A percentile compares a stretch with the other conserved stretches of the same genome.
These are phyloP conservation scores for Epithele typhae DNA, from an alignment of 768 basidiomycete genomes.

Conservation along the genomic window DNA sequence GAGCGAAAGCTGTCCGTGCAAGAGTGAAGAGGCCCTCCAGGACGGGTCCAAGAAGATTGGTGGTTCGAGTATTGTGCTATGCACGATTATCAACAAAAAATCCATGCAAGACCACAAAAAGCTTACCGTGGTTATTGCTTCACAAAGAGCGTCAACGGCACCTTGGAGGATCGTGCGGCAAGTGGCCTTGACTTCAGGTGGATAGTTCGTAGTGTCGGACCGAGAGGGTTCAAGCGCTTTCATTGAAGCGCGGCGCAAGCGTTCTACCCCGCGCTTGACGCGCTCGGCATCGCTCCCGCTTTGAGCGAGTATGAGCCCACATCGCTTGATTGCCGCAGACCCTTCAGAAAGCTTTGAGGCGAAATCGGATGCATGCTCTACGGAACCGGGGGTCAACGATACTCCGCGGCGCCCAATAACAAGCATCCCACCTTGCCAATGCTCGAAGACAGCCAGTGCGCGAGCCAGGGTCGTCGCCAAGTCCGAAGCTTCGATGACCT, in stretches of 20 bases:
- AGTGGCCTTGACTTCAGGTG: constrained; percentile 2
- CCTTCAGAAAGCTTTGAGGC: not conserved
- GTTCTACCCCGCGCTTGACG: constrained; percentile 57
- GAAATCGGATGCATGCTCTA: constrained; percentile 6
- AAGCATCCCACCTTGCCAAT: constrained; percentile 15
- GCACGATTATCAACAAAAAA: not conserved
- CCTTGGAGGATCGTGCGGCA: constrained; percentile 32
- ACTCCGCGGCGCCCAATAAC: too few species aligned
- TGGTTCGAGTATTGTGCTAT: not conserved
- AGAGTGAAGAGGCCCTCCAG: constrained; percentile 56
- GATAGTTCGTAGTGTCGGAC: not conserved
- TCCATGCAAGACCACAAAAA: not conserved
- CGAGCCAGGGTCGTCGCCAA: constrained; percentile 43
- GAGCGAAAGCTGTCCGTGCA: constrained; percentile 39
- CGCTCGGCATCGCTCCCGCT: constrained; percentile 42
- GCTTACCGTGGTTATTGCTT: constrained; percentile 28
- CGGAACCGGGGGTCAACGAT: not conserved
- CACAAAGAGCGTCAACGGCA: constrained; percentile 31
- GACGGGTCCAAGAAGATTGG: constrained; percentile 34
- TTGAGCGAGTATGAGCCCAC: constrained; percentile 8
- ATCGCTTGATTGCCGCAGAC: not conserved
- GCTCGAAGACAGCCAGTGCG: constrained; percentile 36
- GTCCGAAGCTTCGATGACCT: constrained; percentile 23
- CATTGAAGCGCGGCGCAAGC: constrained; percentile 46
- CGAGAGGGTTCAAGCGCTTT: constrained; percentile 39